Conservation (phyloP, 1,139 yeast genomes). For the Diutina rugosa region DNA sequence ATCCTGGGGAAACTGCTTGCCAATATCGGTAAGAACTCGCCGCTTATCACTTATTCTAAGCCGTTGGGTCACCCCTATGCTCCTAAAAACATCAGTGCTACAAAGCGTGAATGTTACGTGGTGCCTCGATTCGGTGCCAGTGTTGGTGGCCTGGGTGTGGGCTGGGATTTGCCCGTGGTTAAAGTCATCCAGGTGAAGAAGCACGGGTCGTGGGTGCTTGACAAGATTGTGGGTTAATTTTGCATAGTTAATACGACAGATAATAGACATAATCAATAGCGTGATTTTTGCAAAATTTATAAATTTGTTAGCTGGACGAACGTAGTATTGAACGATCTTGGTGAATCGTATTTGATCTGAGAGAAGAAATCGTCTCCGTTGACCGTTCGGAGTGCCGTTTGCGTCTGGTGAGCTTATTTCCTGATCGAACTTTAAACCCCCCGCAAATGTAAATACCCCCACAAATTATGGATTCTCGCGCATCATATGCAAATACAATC, state of each 20-base stretch:
- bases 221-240: neutral
- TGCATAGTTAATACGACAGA: neutral
- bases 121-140: constrained; percentile 85
- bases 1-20: constrained; percentile 64
- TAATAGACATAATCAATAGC: too few relatives aligned
- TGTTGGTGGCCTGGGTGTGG: constrained; percentile 71
- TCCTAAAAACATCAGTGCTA: constrained; percentile 50
- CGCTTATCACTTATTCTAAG: constrained; percentile 71
- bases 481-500: too few relatives aligned
- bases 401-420: too few relatives aligned
- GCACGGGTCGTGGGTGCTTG: constrained; percentile 47
- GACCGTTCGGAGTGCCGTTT: too few relatives aligned
- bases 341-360: too few relatives aligned
- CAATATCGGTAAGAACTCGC: constrained; percentile 62
- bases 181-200: constrained; percentile 61
- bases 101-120: constrained; percentile 76
- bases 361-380: too few relatives aligned
- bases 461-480: too few relatives aligned
- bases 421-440: too few relatives aligned
- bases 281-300: too few relatives aligned
- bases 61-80: constrained; percentile 89
- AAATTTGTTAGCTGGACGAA: too few relatives aligned
- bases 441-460: too few relatives aligned
- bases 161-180: constrained; percentile 86
- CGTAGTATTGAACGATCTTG: too few relatives aligned